These are phyloP conservation scores for Wallacemonas sp. DNA, from an alignment of 208 protist genomes.

Conservation along the genomic window DNA sequence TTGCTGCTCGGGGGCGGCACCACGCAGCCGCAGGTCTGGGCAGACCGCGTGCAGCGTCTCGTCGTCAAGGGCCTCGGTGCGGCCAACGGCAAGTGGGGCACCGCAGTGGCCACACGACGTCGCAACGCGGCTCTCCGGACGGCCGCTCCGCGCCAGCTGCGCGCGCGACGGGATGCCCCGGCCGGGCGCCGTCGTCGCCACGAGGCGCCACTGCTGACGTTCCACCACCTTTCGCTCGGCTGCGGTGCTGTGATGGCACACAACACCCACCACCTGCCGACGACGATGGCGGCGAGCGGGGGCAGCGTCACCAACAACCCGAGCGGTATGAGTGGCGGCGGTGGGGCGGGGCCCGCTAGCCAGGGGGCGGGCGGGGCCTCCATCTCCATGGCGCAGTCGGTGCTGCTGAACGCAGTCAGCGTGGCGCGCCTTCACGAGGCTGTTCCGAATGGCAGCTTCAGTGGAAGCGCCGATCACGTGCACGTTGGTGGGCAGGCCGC, in stretches of 20 bases:
- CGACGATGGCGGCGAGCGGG: neutral
- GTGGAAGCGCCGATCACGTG: no score
- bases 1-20: conserved; percentile 73
- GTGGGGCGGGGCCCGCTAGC: no score
- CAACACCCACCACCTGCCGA: neutral
- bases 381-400: no score
- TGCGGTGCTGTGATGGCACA: conserved; percentile 6
- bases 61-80: conserved; percentile 25
- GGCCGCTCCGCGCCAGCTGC: conserved; percentile 12
- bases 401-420: no score
- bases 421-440: no score
- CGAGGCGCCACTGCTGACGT: conserved; percentile 1
- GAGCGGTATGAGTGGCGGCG: conserved; percentile 17
- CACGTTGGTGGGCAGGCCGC: no score
- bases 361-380: no score
- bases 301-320: conserved; percentile 9
- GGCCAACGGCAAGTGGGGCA: conserved; percentile 14
- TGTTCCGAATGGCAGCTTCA: no score
- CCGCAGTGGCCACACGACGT: neutral
- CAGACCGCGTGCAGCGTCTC: conserved; percentile 53
- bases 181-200: conserved; percentile 19
- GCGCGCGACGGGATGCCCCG: conserved; percentile 5
- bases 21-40: conserved; percentile 58
- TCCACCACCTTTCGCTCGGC: conserved; percentile 19
- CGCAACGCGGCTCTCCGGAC: conserved; percentile 17